A percentile compares a stretch with the other conserved stretches of the same genome.
These are phyloP conservation scores for Apiotrichum gracile DNA, from an alignment of 1,284 basidiomycete genomes.

Conservation along the genomic window DNA sequence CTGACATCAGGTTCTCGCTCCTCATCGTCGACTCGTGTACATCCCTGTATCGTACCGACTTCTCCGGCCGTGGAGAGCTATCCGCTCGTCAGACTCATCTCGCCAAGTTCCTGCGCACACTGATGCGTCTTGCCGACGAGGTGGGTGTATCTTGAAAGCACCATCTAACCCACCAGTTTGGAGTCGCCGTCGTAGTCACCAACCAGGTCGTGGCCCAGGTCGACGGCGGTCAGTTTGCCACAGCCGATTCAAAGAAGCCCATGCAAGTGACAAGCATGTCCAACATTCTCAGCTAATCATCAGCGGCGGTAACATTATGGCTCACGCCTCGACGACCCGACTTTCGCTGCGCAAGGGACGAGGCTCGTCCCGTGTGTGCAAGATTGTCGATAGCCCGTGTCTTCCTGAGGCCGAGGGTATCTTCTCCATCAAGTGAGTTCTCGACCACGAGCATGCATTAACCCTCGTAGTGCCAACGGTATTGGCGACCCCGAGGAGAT, in stretches of 20 bases:
- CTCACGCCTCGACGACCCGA: constrained; percentile 91
- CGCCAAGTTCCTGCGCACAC: constrained; percentile 90
- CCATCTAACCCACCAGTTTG: constrained; percentile 59
- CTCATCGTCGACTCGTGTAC: constrained; percentile 97
- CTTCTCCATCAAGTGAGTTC: constrained; percentile 73
- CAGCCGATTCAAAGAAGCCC: constrained; percentile 83
- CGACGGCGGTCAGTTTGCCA: constrained; percentile 80
- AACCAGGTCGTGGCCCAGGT: constrained; percentile 99
- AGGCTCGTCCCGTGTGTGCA: constrained; percentile 87
- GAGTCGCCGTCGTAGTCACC: constrained; percentile 93
- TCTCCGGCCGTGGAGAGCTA: constrained; percentile 89
- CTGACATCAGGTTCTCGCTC: constrained; percentile 71
- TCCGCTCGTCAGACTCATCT: constrained; percentile 93
- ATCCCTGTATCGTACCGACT: constrained; percentile 92
- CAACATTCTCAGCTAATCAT: constrained; percentile 10
- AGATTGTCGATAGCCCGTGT: constrained; percentile 97
- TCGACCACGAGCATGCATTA: not conserved
- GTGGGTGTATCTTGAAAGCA: constrained; percentile 49
- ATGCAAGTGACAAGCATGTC: constrained; percentile 56
- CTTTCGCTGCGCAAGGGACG: constrained; percentile 89
- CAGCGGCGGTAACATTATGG: constrained; percentile 86
- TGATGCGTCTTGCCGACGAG: constrained; percentile 94
- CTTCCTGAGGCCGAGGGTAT: constrained; percentile 94
- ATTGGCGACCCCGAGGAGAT: constrained; percentile 84
- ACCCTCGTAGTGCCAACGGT: constrained; percentile 55